Percentiles rank a stretch among this genome's conserved stretches.
phyloP scores from a whole-genome alignment of 1,284 basidiomycete species.

The Irpex sp. region DNA sequence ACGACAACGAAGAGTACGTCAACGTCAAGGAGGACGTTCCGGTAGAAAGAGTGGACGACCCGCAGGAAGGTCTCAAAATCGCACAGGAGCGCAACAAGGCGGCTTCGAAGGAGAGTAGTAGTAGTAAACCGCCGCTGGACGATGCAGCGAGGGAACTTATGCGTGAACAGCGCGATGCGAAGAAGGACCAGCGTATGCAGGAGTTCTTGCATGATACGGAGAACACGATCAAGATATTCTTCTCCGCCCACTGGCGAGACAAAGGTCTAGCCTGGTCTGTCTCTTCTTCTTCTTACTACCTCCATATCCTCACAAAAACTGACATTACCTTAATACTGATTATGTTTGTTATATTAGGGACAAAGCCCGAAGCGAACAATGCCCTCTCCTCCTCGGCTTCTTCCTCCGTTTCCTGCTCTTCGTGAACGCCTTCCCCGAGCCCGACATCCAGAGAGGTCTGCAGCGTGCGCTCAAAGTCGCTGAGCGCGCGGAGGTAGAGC shows the following conservation, averaged over 20 bases:
- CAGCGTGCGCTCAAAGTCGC: conserved; percentile 43
- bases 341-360: conserved; percentile 16
- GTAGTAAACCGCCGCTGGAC: conserved; percentile 8
- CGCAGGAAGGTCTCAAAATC: conserved; percentile 13
- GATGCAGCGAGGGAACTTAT: conserved; percentile 21
- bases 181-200: conserved; percentile 37
- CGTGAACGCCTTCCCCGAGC: conserved; percentile 48
- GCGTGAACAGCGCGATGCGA: conserved; percentile 32
- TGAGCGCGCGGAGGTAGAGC: conserved; percentile 49
- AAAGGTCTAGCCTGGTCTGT: conserved; percentile 56
- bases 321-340: too few species aligned
- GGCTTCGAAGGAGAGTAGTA: neutral
- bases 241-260: conserved; percentile 61
- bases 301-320: neutral
- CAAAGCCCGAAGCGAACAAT: conserved; percentile 26
- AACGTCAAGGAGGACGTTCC: neutral
- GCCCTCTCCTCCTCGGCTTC: conserved; percentile 55
- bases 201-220: conserved; percentile 60
- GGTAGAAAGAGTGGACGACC: conserved; percentile 12
- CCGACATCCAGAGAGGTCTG: conserved; percentile 37
- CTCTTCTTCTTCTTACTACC: neutral
- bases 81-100: conserved; percentile 13
- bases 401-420: conserved; percentile 61
- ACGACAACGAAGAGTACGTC: conserved; percentile 8
- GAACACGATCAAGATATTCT: conserved; percentile 47